phyloP scores from a whole-genome alignment of 2,329 filamentous ascomycete genomes.

The Zarea fungicola region DNA sequence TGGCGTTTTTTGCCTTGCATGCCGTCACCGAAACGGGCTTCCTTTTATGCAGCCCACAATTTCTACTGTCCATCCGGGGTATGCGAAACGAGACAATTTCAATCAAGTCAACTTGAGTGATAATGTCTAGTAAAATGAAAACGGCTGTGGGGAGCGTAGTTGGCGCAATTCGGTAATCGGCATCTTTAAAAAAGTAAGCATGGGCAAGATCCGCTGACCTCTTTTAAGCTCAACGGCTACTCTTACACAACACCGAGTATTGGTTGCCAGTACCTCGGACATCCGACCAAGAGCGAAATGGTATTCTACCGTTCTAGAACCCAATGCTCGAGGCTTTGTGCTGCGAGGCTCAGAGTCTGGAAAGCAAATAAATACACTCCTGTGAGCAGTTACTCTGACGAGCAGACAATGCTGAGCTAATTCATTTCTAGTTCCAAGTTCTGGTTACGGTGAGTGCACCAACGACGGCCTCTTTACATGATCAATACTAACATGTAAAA shows the following conservation, averaged over 20 bases:
- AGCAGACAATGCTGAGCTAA: background rate
- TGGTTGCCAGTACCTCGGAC: background rate
- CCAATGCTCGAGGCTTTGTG: background rate
- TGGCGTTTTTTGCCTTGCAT: background rate
- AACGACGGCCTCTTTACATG: too few species aligned
- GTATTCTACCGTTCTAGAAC: conserved; percentile 8
- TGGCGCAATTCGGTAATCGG: background rate
- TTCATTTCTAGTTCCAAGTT: conserved; percentile 4
- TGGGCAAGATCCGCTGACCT: background rate
- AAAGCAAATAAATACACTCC: conserved; percentile 8
- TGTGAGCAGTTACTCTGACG: conserved; percentile 6
- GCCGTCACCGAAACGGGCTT: conserved; percentile 1
- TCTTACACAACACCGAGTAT: background rate
- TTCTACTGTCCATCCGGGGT: conserved; percentile 5
- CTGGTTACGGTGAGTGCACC: conserved; percentile 5
- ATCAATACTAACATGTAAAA: conserved; percentile 15
- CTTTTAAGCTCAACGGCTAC: background rate
- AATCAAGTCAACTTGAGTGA: background rate
- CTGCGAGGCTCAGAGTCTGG: conserved; percentile 3
- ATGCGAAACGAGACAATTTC: background rate
- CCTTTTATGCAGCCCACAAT: conserved; percentile 1
- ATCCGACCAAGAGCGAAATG: background rate
- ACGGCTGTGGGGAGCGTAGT: background rate
- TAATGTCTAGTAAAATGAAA: background rate
- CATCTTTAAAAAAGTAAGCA: background rate